Evolutionary conservation across 2,329 filamentous ascomycete species (phyloP), one percentile per base, ranked within the genome.

Genomic region (Zarea fungicola): DNA sequence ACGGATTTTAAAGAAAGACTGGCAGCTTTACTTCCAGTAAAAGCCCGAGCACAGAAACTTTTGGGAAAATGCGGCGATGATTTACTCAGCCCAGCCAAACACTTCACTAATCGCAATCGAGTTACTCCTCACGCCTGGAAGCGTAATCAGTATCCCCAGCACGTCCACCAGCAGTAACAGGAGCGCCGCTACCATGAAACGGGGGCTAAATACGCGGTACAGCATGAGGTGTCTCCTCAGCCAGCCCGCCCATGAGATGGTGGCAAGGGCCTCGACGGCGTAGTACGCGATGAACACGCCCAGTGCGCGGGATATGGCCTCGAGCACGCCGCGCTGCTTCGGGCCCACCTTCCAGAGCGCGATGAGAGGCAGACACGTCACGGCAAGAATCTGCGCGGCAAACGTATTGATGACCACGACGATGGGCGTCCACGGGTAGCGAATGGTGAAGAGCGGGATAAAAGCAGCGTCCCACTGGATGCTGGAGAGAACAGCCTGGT

Each of bases 401-500:
- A 93, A 96, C 1, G 87, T 90, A 72, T 97, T 99, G 52, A 95
- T 76, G 2, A 81, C 71, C 29, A 99, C 81, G 21, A 93, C 74
- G 2, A 97, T 62, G 0, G 91, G 91, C 0, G 83, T 87, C 87
- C 88, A 96, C 1, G 93, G 93, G 68, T 99, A 96, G 50, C 81
- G 80, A 55, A 99, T 81, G 6, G 80, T 81, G 51, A 85, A 82
- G 7, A 97, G 77, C 0, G 92, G 87, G 56, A 99, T 88, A 69
- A 99, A 99, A 3, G 90, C 92, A 18, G 82, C 81, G 69, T 99
- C 93, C 93, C 93, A 99, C 63, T 99, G 93, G 61, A 99, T 92
- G 56, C 83, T 88, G 57, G 84, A 80, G 21, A 96, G 78, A 0
- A 84, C 86, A 11, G 92, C 92, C 68, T 97, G 92, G 67, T 99